Evolutionary conservation across 1,284 basidiomycete genomes (phyloP), one percentile per base, ranked within the genome.

Genomic region (Mycosarcoma maydis): DNA sequence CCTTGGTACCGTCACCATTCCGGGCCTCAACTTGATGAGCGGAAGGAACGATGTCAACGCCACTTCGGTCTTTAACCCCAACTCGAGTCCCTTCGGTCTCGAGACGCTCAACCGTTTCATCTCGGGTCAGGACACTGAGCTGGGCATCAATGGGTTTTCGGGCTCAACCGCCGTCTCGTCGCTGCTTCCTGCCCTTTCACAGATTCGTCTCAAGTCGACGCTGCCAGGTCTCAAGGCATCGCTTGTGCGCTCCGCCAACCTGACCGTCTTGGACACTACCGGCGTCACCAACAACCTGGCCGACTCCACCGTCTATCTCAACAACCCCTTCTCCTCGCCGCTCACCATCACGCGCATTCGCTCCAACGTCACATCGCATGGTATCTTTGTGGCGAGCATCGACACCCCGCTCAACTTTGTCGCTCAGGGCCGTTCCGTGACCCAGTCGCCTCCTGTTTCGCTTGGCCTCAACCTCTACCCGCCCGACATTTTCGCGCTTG

Each of bases 381-480:
- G 88, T 2, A 86, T 92, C 61, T 81, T 82, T 36, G 84, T 92
- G 24, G 90, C 90, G 2, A 85, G 85, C 23, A 90, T 92, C 69
- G 83, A 86, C 54, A 85, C 86, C 13, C 73, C 83, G 10, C 87
- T 86, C 0, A 84, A 86, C 65, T 90, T 90, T 73, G 76, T 78
- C 11, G 84, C 86, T 0, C 74, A 84, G 6, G 88, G 88, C 14
- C 87, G 87, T 54, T 80, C 84, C 6, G 86, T 85, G 4, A 88
- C 87, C 2, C 82, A 84, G 29, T 90, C 89, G 11, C 89, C 90
- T 3, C 77, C 78, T 7, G 81, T 91, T 54, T 82, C 87, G 50
- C 82, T 92, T 40, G 83, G 87, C 72, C 85, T 91, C 85, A 91
- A 91, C 78, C 86, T 89, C 62, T 88, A 90, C 69, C 90, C 89